Percentiles rank a stretch among this genome's conserved stretches.
Conservation (phyloP, 345 rosid species). For the Citrus medica region DNA sequence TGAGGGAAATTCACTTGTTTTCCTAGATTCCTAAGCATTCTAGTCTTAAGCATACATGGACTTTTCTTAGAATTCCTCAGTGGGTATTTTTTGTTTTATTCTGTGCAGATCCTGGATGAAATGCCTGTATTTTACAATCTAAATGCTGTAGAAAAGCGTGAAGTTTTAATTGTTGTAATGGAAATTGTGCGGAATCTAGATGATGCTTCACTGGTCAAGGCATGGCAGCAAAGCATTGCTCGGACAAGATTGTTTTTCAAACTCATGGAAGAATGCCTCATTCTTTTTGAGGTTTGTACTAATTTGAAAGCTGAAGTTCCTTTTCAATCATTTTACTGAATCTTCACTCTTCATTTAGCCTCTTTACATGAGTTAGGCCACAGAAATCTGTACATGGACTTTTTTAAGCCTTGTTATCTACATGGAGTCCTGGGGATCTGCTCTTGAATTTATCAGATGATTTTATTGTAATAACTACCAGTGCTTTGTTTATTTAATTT, state of each 20-base stretch:
- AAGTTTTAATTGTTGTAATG: conserved; percentile 83
- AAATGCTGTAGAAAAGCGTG: conserved; percentile 94
- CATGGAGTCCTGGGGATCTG: neutral
- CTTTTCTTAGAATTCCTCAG: neutral
- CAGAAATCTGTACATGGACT: neutral
- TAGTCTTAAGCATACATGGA: neutral
- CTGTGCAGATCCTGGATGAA: conserved; percentile 94
- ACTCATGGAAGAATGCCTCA: conserved; percentile 94
- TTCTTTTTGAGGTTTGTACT: conserved; percentile 82
- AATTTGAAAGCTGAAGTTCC: conserved; percentile 14
- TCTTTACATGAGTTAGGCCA: neutral
- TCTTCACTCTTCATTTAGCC: neutral
- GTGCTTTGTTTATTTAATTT: too few species aligned
- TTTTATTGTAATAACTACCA: neutral
- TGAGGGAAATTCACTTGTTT: neutral
- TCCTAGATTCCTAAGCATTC: neutral
- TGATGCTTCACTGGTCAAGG: conserved; percentile 85
- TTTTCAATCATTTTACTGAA: neutral
- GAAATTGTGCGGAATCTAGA: conserved; percentile 96
- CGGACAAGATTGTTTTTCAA: conserved; percentile 96
- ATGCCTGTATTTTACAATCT: conserved; percentile 99
- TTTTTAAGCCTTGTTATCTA: neutral
- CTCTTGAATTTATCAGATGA: neutral
- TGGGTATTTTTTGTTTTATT: conserved; percentile 18
- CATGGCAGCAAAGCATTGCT: conserved; percentile 99